Conservation (phyloP, 1,284 basidiomycete genomes). For the Malassezia caprae region DNA sequence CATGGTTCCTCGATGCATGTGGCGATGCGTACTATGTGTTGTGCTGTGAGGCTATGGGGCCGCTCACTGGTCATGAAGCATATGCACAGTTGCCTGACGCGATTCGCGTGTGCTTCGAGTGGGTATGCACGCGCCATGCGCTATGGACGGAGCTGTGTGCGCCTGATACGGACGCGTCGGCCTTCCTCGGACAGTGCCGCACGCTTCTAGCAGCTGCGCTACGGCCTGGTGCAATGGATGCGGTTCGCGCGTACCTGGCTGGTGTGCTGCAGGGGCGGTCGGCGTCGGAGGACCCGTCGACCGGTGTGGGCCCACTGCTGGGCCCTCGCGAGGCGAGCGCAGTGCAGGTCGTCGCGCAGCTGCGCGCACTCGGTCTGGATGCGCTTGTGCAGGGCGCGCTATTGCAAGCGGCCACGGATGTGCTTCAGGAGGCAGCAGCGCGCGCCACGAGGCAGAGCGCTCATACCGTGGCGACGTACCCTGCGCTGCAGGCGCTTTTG, state of each 20-base stretch:
- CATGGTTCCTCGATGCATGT: conserved; percentile 11
- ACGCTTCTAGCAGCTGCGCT: conserved; percentile 3
- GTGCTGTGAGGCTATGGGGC: neutral
- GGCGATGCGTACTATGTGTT: neutral
- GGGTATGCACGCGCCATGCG: conserved; percentile 6
- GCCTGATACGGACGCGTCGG: neutral
- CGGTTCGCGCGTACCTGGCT: neutral
- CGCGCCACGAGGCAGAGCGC: neutral
- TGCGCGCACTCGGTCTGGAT: conserved; percentile 12
- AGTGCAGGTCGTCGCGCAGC: conserved; percentile 12
- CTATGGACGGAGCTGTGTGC: neutral
- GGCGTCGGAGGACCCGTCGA: neutral
- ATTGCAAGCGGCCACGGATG: conserved; percentile 1
- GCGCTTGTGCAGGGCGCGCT: conserved; percentile 10
- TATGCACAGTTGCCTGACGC: neutral
- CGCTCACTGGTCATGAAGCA: neutral
- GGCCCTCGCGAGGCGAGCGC: neutral
- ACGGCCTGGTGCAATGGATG: conserved; percentile 2
- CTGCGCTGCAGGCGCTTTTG: conserved; percentile 7
- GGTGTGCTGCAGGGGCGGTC: neutral
- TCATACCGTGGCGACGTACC: neutral
- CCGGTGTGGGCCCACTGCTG: neutral
- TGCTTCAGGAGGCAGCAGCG: conserved; percentile 6
- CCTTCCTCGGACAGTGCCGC: conserved; percentile 4
- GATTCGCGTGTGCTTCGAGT: conserved; percentile 1